phyloP scores from a whole-genome alignment of 225 moss, liverwort and hornwort species.

The Polytrichum commune region DNA sequence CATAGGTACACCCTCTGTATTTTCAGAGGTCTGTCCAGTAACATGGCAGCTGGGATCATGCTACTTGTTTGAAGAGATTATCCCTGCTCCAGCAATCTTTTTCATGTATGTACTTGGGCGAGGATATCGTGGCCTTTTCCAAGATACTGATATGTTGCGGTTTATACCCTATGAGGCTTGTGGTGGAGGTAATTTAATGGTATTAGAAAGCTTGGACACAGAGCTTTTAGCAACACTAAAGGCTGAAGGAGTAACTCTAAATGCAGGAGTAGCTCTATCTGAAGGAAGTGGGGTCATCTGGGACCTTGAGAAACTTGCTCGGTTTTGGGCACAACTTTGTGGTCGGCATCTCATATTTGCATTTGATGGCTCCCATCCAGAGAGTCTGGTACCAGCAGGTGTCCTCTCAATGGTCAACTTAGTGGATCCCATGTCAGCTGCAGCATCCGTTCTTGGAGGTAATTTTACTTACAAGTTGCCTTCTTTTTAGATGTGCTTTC shows the following conservation, averaged over 20 bases:
- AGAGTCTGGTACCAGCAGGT: slow-evolving; percentile 54
- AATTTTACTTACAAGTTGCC: background rate
- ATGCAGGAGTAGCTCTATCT: slow-evolving; percentile 37
- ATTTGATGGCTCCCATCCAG: slow-evolving; percentile 79
- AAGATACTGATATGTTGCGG: slow-evolving; percentile 77
- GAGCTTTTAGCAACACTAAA: slow-evolving; percentile 59
- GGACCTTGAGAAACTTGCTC: slow-evolving; percentile 80
- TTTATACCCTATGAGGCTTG: slow-evolving; percentile 86
- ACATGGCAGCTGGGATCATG: slow-evolving; percentile 93
- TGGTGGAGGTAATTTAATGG: slow-evolving; percentile 81
- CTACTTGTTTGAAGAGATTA: slow-evolving; percentile 90
- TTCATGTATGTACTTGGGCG: slow-evolving; percentile 84
- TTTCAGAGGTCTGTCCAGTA: slow-evolving; percentile 57
- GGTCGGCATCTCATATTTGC: slow-evolving; percentile 79
- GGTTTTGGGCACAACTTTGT: slow-evolving; percentile 80
- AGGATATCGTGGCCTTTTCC: slow-evolving; percentile 84
- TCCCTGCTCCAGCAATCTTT: slow-evolving; percentile 77
- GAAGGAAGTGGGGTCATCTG: slow-evolving; percentile 83
- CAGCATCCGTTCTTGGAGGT: slow-evolving; percentile 89
- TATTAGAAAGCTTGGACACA: slow-evolving; percentile 78
- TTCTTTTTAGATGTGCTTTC: background rate
- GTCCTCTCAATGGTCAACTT: slow-evolving; percentile 70
- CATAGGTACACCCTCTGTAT: slow-evolving; percentile 65
- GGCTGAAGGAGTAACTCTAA: slow-evolving; percentile 52
- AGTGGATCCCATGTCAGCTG: slow-evolving; percentile 80